A percentile compares a stretch with the other conserved stretches of the same genome.
Conservation (phyloP, 495 filamentous ascomycete species). For the Amorphotheca resinae region DNA sequence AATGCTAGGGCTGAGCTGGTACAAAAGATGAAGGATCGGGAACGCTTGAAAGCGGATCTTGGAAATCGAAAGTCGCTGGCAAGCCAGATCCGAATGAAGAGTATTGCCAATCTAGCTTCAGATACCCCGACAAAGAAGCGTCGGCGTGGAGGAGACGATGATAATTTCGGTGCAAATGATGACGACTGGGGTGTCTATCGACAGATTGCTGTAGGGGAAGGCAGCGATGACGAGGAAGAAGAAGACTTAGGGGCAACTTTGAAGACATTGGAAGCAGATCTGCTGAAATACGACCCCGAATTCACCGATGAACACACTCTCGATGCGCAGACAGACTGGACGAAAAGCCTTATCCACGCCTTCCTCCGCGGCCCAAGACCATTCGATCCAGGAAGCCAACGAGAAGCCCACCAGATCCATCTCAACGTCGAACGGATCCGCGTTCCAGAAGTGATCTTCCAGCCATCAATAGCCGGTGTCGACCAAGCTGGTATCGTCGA, state of each 20-base stretch:
- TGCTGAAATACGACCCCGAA: conserved; percentile 72
- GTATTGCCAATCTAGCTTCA: conserved; percentile 87
- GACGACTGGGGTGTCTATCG: conserved; percentile 97
- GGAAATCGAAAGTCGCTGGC: conserved; percentile 94
- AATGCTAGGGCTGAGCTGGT: conserved; percentile 60
- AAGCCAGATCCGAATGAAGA: conserved; percentile 94
- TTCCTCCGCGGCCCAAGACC: conserved; percentile 80
- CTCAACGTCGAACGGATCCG: conserved; percentile 95
- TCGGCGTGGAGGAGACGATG: conserved; percentile 60
- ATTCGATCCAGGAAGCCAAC: conserved; percentile 67
- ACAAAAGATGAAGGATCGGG: conserved; percentile 81
- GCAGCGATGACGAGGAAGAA: conserved; percentile 60
- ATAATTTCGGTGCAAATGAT: conserved; percentile 93
- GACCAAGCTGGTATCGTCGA: conserved; percentile 91
- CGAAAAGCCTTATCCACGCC: conserved; percentile 74
- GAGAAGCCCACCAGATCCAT: conserved; percentile 78
- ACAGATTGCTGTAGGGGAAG: conserved; percentile 64
- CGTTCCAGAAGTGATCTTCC: conserved; percentile 90
- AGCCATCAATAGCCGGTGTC: conserved; percentile 81
- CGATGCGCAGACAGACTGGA: conserved; percentile 90
- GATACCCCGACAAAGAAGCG: conserved; percentile 77
- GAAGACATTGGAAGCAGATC: conserved; percentile 63
- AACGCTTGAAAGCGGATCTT: conserved; percentile 80
- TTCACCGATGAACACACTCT: conserved; percentile 86
- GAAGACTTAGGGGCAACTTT: conserved; percentile 69